Evolutionary conservation across 2,329 filamentous ascomycete species (phyloP).

Genomic region (Albifimbria verrucaria): DNA sequence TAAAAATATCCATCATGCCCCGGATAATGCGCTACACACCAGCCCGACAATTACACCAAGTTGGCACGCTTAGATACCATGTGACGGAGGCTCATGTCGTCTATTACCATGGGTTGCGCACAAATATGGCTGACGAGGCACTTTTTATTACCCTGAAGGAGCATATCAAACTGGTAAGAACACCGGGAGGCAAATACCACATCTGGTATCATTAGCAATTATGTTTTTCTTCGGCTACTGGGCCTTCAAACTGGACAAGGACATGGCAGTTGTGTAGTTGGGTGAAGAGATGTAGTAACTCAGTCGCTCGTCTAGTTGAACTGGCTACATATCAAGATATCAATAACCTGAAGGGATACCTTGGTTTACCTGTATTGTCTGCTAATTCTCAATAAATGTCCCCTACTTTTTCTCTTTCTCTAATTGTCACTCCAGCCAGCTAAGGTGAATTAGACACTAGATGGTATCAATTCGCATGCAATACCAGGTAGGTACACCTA

Average conservation of each 20-base stretch:
- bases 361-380: too few relatives aligned
- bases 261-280: too few relatives aligned
- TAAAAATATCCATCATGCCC: conserved; percentile 28
- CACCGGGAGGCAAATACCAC: conserved; percentile 3
- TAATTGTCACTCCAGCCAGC: too few relatives aligned
- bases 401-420: too few relatives aligned
- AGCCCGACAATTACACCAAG: background rate
- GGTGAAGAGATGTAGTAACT: background rate
- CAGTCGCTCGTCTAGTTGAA: too few relatives aligned
- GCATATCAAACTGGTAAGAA: conserved; percentile 15
- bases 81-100: conserved; percentile 23
- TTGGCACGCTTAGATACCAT: conserved; percentile 14
- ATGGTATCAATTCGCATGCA: too few relatives aligned
- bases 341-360: too few relatives aligned
- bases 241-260: too few relatives aligned
- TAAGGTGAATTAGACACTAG: too few relatives aligned
- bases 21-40: conserved; percentile 18
- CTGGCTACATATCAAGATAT: too few relatives aligned
- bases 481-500: too few relatives aligned
- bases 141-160: conserved; percentile 14
- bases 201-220: conserved; percentile 9
- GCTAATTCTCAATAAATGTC: too few relatives aligned
- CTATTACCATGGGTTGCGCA: conserved; percentile 23
- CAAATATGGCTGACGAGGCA: conserved; percentile 17
- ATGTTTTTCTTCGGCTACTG: conserved; percentile 10